Conservation (phyloP, 139 green algal genomes). For the Coelastrella sp. region DNA sequence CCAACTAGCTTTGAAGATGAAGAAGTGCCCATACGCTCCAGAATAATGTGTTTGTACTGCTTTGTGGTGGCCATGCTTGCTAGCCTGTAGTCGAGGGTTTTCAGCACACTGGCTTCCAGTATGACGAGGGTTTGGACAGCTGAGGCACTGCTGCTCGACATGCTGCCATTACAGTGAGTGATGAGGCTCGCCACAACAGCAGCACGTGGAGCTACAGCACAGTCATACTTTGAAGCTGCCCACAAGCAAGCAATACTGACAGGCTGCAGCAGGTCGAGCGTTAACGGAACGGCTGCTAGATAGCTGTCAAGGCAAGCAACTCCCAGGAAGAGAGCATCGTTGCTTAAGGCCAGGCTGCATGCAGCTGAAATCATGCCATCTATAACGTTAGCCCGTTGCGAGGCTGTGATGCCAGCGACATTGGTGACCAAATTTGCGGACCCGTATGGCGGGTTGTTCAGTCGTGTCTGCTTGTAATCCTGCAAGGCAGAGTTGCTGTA, state of each 20-base stretch:
- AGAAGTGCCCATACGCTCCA: no score
- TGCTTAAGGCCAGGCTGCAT: background rate
- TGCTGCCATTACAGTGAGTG: no score
- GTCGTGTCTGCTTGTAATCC: no score
- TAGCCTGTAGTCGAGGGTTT: slow-evolving; percentile 10
- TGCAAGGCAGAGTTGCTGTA: no score
- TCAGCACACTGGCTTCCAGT: slow-evolving; percentile 1
- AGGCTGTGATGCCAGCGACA: background rate
- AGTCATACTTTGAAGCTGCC: slow-evolving; percentile 24
- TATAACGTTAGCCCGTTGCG: background rate
- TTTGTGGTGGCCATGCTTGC: background rate
- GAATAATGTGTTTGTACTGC: background rate
- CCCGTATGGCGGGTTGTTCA: no score
- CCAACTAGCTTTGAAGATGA: no score
- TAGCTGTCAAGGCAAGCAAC: slow-evolving; percentile 17
- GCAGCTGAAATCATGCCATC: slow-evolving; percentile 14
- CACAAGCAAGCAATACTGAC: slow-evolving; percentile 26
- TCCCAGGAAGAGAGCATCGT: background rate
- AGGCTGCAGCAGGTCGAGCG: background rate
- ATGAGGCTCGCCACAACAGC: background rate
- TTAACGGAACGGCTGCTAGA: background rate
- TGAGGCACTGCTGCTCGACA: background rate
- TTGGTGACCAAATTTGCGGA: no score
- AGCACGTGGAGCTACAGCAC: background rate
- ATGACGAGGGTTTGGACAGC: background rate